phyloP scores from a whole-genome alignment of 129 eudicot species.

The Chrysanthemum makinoi region DNA sequence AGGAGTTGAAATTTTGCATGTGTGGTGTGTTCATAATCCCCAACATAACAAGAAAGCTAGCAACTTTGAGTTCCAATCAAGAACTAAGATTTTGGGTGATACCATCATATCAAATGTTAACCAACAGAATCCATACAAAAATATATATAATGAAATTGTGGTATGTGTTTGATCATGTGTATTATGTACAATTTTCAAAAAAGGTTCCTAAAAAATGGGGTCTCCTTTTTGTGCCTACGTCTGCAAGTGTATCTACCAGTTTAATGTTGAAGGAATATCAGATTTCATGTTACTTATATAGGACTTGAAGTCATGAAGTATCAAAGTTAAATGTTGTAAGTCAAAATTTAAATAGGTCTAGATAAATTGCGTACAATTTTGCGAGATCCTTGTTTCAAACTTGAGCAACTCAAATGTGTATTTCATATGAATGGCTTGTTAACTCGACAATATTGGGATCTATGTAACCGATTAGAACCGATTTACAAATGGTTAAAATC shows the following conservation, averaged over 20 bases:
- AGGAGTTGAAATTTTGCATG: constrained; percentile 16
- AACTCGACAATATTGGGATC: too few relatives aligned
- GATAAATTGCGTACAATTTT: too few relatives aligned
- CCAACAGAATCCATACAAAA: constrained; percentile 7
- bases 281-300: background rate
- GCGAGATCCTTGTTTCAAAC: too few relatives aligned
- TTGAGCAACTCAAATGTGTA: too few relatives aligned
- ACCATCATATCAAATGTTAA: constrained; percentile 11
- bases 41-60: constrained; percentile 29
- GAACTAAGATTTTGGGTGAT: constrained; percentile 31
- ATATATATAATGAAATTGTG: too few relatives aligned
- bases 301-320: background rate
- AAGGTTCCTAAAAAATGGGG: background rate
- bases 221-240: background rate
- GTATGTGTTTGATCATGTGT: background rate
- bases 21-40: constrained; percentile 28
- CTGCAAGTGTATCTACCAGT: background rate
- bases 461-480: too few relatives aligned
- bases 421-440: too few relatives aligned
- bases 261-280: background rate
- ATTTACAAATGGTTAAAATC: too few relatives aligned
- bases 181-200: background rate
- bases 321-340: too few relatives aligned
- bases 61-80: constrained; percentile 37
- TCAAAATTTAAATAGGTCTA: too few relatives aligned